A percentile compares a stretch with the other conserved stretches of the same genome.
Conservation (phyloP, 805 yeast genomes). For the Phaffomyces antillensis region DNA sequence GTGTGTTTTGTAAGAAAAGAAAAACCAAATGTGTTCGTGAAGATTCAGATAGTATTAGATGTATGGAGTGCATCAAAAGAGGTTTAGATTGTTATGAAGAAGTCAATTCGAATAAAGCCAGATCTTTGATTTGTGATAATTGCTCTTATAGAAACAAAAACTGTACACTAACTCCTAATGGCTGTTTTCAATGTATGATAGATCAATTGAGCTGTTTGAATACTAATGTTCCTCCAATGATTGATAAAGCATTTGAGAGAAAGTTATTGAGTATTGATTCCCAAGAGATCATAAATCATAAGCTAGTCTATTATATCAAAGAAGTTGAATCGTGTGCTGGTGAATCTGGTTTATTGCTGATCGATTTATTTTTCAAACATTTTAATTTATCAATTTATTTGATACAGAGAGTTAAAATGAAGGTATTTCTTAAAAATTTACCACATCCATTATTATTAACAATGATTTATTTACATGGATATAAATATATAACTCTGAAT, state of each 20-base stretch:
- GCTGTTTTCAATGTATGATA: slow-evolving; percentile 14
- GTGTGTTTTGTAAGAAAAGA: slow-evolving; percentile 31
- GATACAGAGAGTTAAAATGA: not conserved
- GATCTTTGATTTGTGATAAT: slow-evolving; percentile 6
- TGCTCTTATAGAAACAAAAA: slow-evolving; percentile 9
- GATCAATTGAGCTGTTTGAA: slow-evolving; percentile 3
- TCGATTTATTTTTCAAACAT: slow-evolving; percentile 20
- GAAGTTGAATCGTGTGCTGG: slow-evolving; percentile 19
- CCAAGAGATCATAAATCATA: too few species aligned
- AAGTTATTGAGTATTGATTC: too few species aligned
- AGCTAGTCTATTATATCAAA: slow-evolving; percentile 7
- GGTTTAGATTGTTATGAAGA: slow-evolving; percentile 24
- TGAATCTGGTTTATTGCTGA: slow-evolving; percentile 16
- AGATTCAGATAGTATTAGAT: slow-evolving; percentile 12
- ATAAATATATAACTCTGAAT: slow-evolving; percentile 16
- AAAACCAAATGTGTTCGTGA: slow-evolving; percentile 28
- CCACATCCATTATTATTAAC: slow-evolving; percentile 22
- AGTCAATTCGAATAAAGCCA: not conserved
- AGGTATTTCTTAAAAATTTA: not conserved
- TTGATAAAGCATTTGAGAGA: too few species aligned
- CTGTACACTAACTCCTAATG: slow-evolving; percentile 9
- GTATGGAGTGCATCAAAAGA: slow-evolving; percentile 27
- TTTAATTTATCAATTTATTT: slow-evolving; percentile 25
- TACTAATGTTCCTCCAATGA: not conserved
- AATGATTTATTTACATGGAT: slow-evolving; percentile 23